A percentile compares a stretch with the other conserved stretches of the same genome.
Conservation (phyloP, 2,329 filamentous ascomycete genomes). For the Diaporthe capsici region DNA sequence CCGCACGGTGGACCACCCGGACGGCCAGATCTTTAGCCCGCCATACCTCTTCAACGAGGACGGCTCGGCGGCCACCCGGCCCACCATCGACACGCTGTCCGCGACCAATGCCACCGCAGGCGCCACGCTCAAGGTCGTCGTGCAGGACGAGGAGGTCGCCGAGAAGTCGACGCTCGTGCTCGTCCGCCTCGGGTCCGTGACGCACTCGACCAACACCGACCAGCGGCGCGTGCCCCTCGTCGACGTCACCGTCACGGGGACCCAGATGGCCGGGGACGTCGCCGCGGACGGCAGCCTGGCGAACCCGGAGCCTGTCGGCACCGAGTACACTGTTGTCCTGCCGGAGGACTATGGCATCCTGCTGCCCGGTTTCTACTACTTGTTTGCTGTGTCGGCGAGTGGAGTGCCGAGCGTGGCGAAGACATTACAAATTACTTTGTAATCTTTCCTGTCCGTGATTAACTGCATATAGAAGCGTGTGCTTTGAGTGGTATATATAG, state of each 20-base stretch:
- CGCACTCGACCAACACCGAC: constrained; percentile 67
- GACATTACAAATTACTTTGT: constrained; percentile 13
- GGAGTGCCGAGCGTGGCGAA: constrained; percentile 61
- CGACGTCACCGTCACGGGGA: constrained; percentile 1
- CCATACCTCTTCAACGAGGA: constrained; percentile 62
- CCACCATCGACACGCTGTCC: constrained; percentile 51
- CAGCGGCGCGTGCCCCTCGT: constrained; percentile 59
- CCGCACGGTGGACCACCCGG: constrained; percentile 58
- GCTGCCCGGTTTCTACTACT: constrained; percentile 63
- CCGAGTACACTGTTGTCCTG: constrained; percentile 53
- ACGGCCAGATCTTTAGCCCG: constrained; percentile 65
- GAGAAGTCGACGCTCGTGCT: constrained; percentile 53
- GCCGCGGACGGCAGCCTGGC: constrained; percentile 47
- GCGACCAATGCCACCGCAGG: constrained; percentile 1
- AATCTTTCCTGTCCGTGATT: not conserved
- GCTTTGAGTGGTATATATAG: not conserved
- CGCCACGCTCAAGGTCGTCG: constrained; percentile 50
- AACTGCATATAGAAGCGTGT: not conserved
- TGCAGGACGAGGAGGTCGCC: constrained; percentile 43
- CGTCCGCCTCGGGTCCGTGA: constrained; percentile 60
- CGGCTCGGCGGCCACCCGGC: constrained; percentile 50
- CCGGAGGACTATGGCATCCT: constrained; percentile 60
- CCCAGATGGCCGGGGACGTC: not conserved
- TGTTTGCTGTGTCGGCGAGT: constrained; percentile 59
- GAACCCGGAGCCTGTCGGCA: not conserved